Conservation (phyloP, 2,329 filamentous ascomycete genomes). For the Apiospora aurea region DNA sequence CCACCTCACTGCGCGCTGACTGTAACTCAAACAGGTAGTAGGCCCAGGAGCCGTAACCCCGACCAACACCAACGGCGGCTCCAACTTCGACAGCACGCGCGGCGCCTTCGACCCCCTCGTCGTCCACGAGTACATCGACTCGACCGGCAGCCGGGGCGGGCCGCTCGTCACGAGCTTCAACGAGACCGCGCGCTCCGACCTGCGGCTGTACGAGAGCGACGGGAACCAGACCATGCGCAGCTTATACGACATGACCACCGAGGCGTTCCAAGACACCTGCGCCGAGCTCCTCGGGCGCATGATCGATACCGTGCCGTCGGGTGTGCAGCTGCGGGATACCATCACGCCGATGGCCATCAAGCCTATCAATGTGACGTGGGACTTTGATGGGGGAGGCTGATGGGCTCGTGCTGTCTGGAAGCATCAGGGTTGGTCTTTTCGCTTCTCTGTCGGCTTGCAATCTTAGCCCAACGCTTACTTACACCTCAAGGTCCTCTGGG, state of each 20-base stretch:
- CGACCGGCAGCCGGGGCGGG: conserved; percentile 34
- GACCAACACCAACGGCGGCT: conserved; percentile 37
- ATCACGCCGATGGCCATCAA: conserved; percentile 37
- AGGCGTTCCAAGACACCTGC: conserved; percentile 37
- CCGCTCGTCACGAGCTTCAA: conserved; percentile 38
- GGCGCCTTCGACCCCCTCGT: conserved; percentile 35
- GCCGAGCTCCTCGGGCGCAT: conserved; percentile 36
- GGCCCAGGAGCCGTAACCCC: conserved; percentile 32
- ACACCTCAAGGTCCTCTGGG: conserved; percentile 30
- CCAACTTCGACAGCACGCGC: conserved; percentile 35
- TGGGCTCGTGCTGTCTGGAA: conserved; percentile 33
- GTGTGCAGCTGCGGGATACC: conserved; percentile 32
- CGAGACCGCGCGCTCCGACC: conserved; percentile 38
- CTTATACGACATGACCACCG: conserved; percentile 33
- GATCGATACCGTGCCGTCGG: conserved; percentile 39
- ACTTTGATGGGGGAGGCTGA: conserved; percentile 29
- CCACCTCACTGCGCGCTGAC: not conserved
- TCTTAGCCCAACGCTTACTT: not conserved
- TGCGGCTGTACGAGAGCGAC: conserved; percentile 39
- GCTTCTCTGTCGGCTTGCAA: not conserved
- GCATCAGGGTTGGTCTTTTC: conserved; percentile 33
- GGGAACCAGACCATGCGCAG: conserved; percentile 38
- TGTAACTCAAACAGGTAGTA: not conserved
- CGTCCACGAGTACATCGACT: conserved; percentile 38
- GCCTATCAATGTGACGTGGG: conserved; percentile 39